Evolutionary conservation across 1,284 basidiomycete species (phyloP).

Genomic region (Neolentinus lepideus): DNA sequence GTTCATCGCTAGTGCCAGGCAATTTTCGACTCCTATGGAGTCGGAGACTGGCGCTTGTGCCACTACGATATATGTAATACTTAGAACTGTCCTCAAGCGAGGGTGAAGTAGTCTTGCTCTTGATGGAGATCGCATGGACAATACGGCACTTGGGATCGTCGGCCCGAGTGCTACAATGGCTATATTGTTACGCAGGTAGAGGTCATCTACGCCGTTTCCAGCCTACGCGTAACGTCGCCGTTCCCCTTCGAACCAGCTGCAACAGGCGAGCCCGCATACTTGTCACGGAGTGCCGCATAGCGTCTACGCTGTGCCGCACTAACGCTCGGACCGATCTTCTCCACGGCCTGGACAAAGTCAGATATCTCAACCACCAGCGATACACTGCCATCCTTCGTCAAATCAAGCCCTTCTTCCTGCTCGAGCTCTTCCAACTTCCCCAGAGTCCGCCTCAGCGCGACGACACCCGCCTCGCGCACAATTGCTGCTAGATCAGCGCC

Average conservation of each 20-base stretch:
- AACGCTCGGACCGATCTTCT: constrained; percentile 87
- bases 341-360: constrained; percentile 75
- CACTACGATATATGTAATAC: no score
- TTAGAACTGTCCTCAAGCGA: no score
- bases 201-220: not conserved
- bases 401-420: constrained; percentile 13
- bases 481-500: constrained; percentile 87
- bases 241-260: constrained; percentile 31
- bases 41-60: no score
- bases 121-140: no score
- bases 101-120: no score
- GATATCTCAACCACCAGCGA: constrained; percentile 35
- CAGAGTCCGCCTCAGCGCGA: constrained; percentile 69
- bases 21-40: no score
- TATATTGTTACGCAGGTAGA: no score
- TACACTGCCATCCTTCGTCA: constrained; percentile 19
- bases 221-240: constrained; percentile 1
- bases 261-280: constrained; percentile 71
- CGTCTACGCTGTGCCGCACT: constrained; percentile 72
- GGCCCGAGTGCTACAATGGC: no score
- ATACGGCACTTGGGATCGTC: no score
- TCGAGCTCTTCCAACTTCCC: constrained; percentile 58
- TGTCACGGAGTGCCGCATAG: constrained; percentile 75
- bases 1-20: no score
- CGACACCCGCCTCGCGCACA: constrained; percentile 86